phyloP scores from a whole-genome alignment of 371 early-diverging fungal genomes.

The Rhizopus arrhizus region DNA sequence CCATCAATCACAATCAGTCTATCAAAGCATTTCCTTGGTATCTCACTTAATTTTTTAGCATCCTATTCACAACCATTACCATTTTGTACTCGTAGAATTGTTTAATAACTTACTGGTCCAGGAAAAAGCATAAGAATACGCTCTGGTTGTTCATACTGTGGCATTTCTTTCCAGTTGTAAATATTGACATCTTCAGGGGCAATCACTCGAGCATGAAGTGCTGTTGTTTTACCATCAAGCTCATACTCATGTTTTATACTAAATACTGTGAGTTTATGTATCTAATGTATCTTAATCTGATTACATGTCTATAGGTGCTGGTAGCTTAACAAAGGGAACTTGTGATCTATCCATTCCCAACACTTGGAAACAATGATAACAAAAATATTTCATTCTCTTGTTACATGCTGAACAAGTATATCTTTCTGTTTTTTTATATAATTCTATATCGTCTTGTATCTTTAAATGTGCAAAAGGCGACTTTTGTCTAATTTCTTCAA shows the following conservation, averaged over 20 bases:
- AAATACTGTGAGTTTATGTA: neutral
- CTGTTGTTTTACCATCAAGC: conserved; percentile 83
- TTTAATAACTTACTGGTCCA: conserved; percentile 63
- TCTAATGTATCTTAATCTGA: neutral
- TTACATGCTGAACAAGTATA: conserved; percentile 59
- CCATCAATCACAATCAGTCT: conserved; percentile 88
- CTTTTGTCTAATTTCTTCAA: conserved; percentile 19
- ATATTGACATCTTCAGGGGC: conserved; percentile 72
- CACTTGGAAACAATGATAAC: conserved; percentile 69
- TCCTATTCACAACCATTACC: conserved; percentile 47
- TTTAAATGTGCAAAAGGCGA: conserved; percentile 44
- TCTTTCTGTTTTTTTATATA: conserved; percentile 41
- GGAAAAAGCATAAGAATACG: conserved; percentile 85
- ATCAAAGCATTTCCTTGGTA: conserved; percentile 67
- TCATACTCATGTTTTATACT: conserved; percentile 84
- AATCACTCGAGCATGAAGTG: conserved; percentile 82
- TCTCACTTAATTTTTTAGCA: conserved; percentile 66
- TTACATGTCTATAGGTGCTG: conserved; percentile 77
- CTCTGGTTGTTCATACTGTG: conserved; percentile 64
- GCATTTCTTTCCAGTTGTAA: conserved; percentile 57
- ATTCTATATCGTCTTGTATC: conserved; percentile 43
- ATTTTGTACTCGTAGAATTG: neutral
- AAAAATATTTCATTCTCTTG: conserved; percentile 71
- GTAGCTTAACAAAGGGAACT: conserved; percentile 72
- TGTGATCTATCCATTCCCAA: conserved; percentile 54